A percentile compares a stretch with the other conserved stretches of the same genome.
phyloP scores from a whole-genome alignment of 768 basidiomycete genomes.

The Rhodosporidiobolus sp. region DNA sequence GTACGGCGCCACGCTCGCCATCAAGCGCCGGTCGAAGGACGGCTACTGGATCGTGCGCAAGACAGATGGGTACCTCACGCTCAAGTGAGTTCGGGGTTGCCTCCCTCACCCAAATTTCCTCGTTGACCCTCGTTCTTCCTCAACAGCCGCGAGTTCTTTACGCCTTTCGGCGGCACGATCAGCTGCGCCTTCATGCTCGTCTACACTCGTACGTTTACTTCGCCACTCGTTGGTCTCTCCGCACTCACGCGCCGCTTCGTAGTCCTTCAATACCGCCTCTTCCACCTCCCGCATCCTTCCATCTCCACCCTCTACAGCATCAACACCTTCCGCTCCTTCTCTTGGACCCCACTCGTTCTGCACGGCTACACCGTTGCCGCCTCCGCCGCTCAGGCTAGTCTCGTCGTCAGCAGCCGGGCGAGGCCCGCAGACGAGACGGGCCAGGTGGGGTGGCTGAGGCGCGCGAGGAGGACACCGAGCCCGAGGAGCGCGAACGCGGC shows the following conservation, averaged over 20 bases:
- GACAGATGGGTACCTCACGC: neutral
- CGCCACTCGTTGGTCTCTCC: too few relatives aligned
- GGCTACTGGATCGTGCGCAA: neutral
- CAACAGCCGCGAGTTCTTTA: neutral
- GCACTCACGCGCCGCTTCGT: neutral
- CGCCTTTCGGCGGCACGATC: neutral
- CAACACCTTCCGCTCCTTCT: neutral
- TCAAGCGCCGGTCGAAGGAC: neutral
- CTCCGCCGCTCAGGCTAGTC: neutral
- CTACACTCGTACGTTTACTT: neutral
- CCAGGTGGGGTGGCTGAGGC: too few relatives aligned
- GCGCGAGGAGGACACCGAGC: neutral
- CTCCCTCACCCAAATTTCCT: too few relatives aligned
- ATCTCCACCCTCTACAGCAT: neutral
- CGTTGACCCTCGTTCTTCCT: neutral
- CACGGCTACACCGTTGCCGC: conserved; percentile 2
- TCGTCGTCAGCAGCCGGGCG: neutral
- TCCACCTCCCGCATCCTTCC: neutral
- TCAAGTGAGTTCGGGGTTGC: neutral
- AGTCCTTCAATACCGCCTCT: conserved; percentile 6
- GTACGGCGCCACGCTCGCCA: neutral
- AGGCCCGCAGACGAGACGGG: neutral
- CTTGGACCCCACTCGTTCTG: neutral
- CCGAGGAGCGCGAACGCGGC: neutral
- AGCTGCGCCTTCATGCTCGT: neutral